These are phyloP conservation scores for Phialophora macrospora DNA, from an alignment of 2,329 filamentous ascomycete species.

Conservation along the genomic window DNA sequence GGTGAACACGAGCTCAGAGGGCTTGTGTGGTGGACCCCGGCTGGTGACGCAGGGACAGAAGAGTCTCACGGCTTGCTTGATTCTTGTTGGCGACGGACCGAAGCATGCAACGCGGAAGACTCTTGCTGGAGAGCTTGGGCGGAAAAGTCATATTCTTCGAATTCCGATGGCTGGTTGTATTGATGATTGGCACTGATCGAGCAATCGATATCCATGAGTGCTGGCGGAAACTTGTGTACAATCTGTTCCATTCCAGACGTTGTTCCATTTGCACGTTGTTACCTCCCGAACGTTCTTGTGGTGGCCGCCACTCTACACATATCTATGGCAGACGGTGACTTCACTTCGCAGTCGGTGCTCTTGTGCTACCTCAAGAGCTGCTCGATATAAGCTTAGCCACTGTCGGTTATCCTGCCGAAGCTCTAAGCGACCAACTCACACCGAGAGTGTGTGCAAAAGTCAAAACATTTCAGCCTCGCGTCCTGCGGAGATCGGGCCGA, in stretches of 20 bases:
- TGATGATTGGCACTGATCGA: constrained; percentile 8
- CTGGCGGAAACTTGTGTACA: neutral
- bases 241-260: neutral
- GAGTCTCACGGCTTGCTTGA: neutral
- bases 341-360: too few relatives aligned
- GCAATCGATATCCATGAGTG: neutral
- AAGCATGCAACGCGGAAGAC: neutral
- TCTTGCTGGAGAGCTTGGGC: neutral
- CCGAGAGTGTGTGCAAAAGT: too few relatives aligned
- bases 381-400: too few relatives aligned
- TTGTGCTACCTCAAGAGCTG: too few relatives aligned
- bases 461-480: neutral
- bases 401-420: too few relatives aligned
- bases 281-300: neutral
- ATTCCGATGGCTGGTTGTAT: constrained; percentile 8
- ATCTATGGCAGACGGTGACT: neutral
- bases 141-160: neutral
- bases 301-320: neutral
- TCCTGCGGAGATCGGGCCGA: neutral
- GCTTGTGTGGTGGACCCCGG: neutral
- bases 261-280: neutral
- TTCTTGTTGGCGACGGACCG: neutral
- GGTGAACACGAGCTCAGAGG: constrained; percentile 22
- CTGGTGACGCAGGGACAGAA: neutral
- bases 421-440: too few relatives aligned